Evolutionary conservation across 1,284 basidiomycete genomes (phyloP).

Genomic region (Apiotrichum laibachii): DNA sequence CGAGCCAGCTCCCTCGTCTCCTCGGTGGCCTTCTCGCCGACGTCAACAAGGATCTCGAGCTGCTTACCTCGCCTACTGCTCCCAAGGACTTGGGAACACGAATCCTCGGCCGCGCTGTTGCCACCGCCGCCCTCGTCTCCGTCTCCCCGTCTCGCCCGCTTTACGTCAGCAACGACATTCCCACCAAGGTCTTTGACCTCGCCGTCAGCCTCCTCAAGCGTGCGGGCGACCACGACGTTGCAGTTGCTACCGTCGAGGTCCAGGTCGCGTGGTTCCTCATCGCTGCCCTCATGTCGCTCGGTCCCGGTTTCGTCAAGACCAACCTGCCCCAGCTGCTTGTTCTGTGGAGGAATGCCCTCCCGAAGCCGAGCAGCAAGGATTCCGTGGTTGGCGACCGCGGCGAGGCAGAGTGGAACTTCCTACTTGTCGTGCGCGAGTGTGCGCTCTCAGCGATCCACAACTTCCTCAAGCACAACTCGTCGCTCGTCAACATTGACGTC

Average conservation of each 20-base stretch:
- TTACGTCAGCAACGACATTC: conserved; percentile 92
- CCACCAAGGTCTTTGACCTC: conserved; percentile 84
- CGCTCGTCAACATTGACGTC: conserved; percentile 84
- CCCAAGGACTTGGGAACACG: conserved; percentile 70
- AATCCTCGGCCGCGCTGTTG: conserved; percentile 81
- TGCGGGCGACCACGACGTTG: conserved; percentile 84
- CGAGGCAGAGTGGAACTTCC: conserved; percentile 81
- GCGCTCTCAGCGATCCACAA: conserved; percentile 83
- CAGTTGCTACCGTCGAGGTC: conserved; percentile 77
- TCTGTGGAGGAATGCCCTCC: conserved; percentile 93
- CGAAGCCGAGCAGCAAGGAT: conserved; percentile 90
- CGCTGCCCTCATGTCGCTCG: conserved; percentile 84
- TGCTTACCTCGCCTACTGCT: conserved; percentile 61
- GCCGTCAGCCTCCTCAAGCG: conserved; percentile 86
- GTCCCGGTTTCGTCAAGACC: conserved; percentile 86
- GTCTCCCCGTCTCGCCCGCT: conserved; percentile 82
- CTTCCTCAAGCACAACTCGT: conserved; percentile 77
- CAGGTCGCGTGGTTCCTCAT: conserved; percentile 94
- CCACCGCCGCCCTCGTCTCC: conserved; percentile 80
- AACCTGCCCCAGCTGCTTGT: conserved; percentile 90
- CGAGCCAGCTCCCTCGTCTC: conserved; percentile 74
- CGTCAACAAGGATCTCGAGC: conserved; percentile 60
- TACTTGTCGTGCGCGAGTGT: conserved; percentile 86
- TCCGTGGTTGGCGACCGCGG: conserved; percentile 63
- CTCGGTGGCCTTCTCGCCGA: conserved; percentile 83